Conservation (phyloP, 352 stramenopile species). For the Globisporangium alternatum region DNA sequence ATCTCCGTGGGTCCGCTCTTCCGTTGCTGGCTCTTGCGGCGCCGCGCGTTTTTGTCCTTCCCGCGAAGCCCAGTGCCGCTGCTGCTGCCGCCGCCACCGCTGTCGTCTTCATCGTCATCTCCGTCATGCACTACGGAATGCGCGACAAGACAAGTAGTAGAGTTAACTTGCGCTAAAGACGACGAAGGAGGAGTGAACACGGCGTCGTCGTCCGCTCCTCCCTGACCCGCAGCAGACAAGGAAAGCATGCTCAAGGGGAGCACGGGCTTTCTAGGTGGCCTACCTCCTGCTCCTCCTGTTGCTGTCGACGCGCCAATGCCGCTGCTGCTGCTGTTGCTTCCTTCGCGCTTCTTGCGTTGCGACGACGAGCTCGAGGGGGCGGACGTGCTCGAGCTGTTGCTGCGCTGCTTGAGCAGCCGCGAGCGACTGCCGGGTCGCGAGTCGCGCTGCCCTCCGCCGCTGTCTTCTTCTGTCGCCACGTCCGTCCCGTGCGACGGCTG, state of each 20-base stretch:
- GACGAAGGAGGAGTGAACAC: conserved; percentile 16
- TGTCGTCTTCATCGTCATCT: conserved; percentile 25
- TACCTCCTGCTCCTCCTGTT: conserved; percentile 15
- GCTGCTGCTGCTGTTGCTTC: conserved; percentile 1
- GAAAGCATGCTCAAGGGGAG: conserved; percentile 6
- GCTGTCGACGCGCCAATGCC: not conserved
- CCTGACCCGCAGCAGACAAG: not conserved
- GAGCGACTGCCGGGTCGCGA: conserved; percentile 16
- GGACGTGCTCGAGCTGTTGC: conserved; percentile 19
- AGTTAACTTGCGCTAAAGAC: conserved; percentile 38
- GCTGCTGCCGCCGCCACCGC: conserved; percentile 21
- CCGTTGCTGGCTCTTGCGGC: conserved; percentile 16
- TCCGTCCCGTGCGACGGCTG: not conserved
- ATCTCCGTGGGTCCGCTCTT: conserved; percentile 16
- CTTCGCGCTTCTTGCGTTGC: conserved; percentile 14
- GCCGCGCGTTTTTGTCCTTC: conserved; percentile 11
- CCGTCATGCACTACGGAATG: conserved; percentile 31
- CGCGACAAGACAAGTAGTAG: conserved; percentile 56
- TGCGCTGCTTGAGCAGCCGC: conserved; percentile 21
- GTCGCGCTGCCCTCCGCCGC: not conserved
- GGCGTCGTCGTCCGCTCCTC: conserved; percentile 16
- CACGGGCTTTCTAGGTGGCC: conserved; percentile 1
- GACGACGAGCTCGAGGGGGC: not conserved
- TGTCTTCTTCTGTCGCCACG: not conserved
- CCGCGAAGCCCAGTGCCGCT: conserved; percentile 1